Conservation (phyloP, 2,329 filamentous ascomycete genomes). For the Rhynchosporium secalis region DNA sequence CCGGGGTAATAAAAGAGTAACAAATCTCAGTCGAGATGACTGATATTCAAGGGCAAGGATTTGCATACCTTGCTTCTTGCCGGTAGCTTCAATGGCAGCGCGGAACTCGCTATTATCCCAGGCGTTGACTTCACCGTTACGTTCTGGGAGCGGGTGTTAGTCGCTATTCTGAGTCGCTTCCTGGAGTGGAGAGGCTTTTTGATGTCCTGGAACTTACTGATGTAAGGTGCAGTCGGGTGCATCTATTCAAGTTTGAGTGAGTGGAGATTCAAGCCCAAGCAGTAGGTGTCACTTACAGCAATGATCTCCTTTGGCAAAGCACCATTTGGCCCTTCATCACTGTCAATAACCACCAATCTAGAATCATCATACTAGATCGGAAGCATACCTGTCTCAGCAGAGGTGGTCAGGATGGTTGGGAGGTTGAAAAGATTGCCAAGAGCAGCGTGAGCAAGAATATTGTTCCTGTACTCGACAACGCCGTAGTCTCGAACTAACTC, state of each 20-base stretch:
- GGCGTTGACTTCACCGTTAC: slow-evolving; percentile 68
- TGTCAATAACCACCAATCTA: background rate
- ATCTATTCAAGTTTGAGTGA: slow-evolving; percentile 36
- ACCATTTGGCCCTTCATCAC: slow-evolving; percentile 62
- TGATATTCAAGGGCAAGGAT: too few species aligned
- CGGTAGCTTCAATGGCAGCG: slow-evolving; percentile 62
- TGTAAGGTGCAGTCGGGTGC: slow-evolving; percentile 66
- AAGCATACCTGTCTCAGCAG: slow-evolving; percentile 55
- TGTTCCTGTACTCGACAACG: slow-evolving; percentile 62
- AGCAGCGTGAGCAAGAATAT: slow-evolving; percentile 66
- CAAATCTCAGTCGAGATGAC: too few species aligned
- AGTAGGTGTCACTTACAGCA: slow-evolving; percentile 41
- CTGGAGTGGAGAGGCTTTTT: background rate
- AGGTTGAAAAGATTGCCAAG: slow-evolving; percentile 66
- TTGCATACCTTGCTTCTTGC: slow-evolving; percentile 54
- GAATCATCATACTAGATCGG: background rate
- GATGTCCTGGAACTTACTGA: slow-evolving; percentile 42
- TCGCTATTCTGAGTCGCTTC: background rate
- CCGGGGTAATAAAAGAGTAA: too few species aligned
- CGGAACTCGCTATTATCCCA: slow-evolving; percentile 75
- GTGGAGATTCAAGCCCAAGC: background rate
- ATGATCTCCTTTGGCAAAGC: slow-evolving; percentile 68
- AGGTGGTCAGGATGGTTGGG: slow-evolving; percentile 70
- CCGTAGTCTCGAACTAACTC: slow-evolving; percentile 65
- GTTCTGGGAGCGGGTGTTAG: slow-evolving; percentile 3